Evolutionary conservation across 768 basidiomycete species (phyloP), one percentile per base, ranked within the genome.

Genomic region (Amanita polypyramis): DNA sequence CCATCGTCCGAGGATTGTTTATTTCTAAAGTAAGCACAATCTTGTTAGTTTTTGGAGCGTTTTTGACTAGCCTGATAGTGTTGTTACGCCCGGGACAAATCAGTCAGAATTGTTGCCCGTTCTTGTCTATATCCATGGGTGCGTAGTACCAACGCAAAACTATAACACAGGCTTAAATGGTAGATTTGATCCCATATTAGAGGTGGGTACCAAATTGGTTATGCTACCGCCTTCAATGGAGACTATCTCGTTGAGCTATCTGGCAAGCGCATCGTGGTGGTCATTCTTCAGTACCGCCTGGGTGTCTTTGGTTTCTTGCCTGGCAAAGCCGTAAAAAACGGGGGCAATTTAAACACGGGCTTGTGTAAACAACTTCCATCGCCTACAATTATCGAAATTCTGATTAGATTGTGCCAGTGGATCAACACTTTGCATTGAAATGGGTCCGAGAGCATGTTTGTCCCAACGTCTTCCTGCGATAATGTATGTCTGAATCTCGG

Each of bases 251-350:
- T 72, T 19, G 51, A 56, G 2, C 62, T 64, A 51, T 60, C 67
- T 21, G 60, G 60, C 12, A 61, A 65, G 14, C 60, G 60, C 2
- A 60, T 67, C 2, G 60, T 72, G 0, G 62, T 61, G 2, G 69
- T 72, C 10, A 47, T 67, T 19, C 64, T 70, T 10, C 72, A 73
- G 51, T 73, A 73, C 45, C 62, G 71, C 9, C 51, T 74, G 3
- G 72, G 71, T 1, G 48, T 70, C 1, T 71, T 69, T 51, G 73
- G 74, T 5, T 76, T 75, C 56, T 55, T 77, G 23, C 49, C 74
- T 17, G 73, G 75, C 0, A 50, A 57, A 30, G 54, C 64, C 27
- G 65, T 76, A 5, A 69, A 75, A 45, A 54, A 62, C 5, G 59
- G 60, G 7, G 76, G 76, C 5, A 65, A 52, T 3, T 53, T 74